Conservation (phyloP, 2,329 filamentous ascomycete species). For the Aspergillus niger region DNA sequence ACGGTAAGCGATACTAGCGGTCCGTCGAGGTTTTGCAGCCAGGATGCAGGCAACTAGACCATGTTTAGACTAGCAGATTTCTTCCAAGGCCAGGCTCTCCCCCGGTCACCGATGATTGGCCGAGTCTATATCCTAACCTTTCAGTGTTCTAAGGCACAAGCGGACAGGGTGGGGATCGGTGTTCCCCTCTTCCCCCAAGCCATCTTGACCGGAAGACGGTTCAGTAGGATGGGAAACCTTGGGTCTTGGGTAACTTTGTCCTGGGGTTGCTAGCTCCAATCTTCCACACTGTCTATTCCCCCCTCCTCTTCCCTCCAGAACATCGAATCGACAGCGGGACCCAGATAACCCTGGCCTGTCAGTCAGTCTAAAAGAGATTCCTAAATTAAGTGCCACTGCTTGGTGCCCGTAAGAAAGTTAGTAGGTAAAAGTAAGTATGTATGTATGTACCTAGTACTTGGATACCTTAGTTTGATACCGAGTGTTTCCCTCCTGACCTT, state of each 20-base stretch:
- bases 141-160: constrained; percentile 13
- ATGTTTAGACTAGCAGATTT: constrained; percentile 15
- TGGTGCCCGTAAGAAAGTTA: background rate
- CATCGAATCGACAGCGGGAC: constrained; percentile 4
- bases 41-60: constrained; percentile 21
- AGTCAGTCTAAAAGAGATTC: background rate
- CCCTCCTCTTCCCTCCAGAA: background rate
- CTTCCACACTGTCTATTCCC: background rate
- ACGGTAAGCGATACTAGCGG: constrained; percentile 8
- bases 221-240: constrained; percentile 3
- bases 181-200: constrained; percentile 14
- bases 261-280: background rate
- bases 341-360: constrained; percentile 4
- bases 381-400: constrained; percentile 6
- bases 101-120: constrained; percentile 16
- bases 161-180: constrained; percentile 19
- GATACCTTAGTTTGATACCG: constrained; percentile 6
- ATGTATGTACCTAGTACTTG: constrained; percentile 13
- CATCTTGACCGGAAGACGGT: constrained; percentile 10
- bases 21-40: background rate
- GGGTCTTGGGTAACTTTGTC: background rate
- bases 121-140: constrained; percentile 16
- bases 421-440: background rate
- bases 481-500: background rate
- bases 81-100: constrained; percentile 16